Base-by-base conservation (phyloP, 2,329 filamentous ascomycete genomes). In the Ceratocystis alfenasii region DNA sequence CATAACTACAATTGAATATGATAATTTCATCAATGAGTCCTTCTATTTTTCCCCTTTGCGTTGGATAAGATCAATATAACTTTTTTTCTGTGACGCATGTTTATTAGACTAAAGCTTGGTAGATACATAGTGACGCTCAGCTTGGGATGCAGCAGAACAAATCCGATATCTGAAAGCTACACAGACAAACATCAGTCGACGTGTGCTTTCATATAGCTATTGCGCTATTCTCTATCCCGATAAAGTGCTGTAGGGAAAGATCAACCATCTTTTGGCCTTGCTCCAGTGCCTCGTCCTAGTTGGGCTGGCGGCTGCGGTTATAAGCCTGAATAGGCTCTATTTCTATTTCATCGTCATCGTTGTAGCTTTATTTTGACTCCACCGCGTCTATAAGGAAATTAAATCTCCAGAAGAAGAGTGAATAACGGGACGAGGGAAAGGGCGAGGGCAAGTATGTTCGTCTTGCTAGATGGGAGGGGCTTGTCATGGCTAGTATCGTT, bases 1-100 rank as follows among this genome's bases (percentile, higher is more conserved):
- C 48, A 25, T 53, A 64, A 62, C 28, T 50, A 50, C 20, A 50
- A 46, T 33, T 45, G 41, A 65, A 59, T 48, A 65, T 57, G 28
- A 48, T 63, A 63, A 12, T 28, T 53, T 28, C 48, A 22, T 53
- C 48, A 15, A 53, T 53, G 48, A 30, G 33, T 5, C 1, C 12
- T 48, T 3, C 1, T 12, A 36, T 45, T 6, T 3, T 17, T 50
- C 3, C 22, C 30, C 15, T 15, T 12, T 2, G 41, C 20, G 1
- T 6, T n/a, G 22, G 10, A 53, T 25, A 25, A 53, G 48, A 22
- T n/a, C 2, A 12, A 10, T 10, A 28, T 5, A 53, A 3, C 0
- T 15, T 2, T 28, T 53, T 25, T 20, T 20, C 48, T 3, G 25
- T 28, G 48, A 25, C 20, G 10, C 20, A 5, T 12, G 12, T 53